These are phyloP conservation scores for Basidioascus undulatus DNA, from an alignment of 768 basidiomycete species.

Conservation along the genomic window DNA sequence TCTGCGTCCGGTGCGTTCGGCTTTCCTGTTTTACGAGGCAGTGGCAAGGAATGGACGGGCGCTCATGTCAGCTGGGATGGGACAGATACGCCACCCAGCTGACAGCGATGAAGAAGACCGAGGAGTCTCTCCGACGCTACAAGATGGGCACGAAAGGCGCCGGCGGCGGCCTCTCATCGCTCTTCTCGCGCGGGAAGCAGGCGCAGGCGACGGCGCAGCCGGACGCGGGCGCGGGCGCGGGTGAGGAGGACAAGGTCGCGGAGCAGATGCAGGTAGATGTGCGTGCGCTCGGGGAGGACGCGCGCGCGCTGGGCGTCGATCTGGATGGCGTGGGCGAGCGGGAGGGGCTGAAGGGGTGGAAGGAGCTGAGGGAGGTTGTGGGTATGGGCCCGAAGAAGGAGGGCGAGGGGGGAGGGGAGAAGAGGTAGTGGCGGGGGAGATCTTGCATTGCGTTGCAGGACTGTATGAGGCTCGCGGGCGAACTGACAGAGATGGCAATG, in stretches of 20 bases:
- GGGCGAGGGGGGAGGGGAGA: too few relatives aligned
- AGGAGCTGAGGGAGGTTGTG: constrained; percentile 15
- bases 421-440: not conserved
- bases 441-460: not conserved
- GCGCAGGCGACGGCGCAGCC: too few relatives aligned
- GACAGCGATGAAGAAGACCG: constrained; percentile 67
- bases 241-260: constrained; percentile 60
- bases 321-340: too few relatives aligned
- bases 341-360: constrained; percentile 14
- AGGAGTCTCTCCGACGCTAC: constrained; percentile 60
- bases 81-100: constrained; percentile 59
- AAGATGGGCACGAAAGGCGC: constrained; percentile 55
- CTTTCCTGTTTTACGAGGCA: too few relatives aligned
- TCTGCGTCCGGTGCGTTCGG: too few relatives aligned
- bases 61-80: too few relatives aligned
- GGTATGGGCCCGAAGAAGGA: constrained; percentile 5
- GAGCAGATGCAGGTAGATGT: constrained; percentile 71
- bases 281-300: constrained; percentile 57
- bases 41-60: constrained; percentile 12
- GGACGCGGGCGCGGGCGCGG: constrained; percentile 24
- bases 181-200: too few relatives aligned
- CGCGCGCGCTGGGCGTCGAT: constrained; percentile 40
- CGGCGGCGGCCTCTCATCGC: constrained; percentile 32
- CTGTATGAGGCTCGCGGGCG: too few relatives aligned
- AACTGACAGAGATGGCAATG: too few relatives aligned